These are phyloP conservation scores for Dunaliella primolecta DNA, from an alignment of 139 green algal species.

Conservation along the genomic window DNA sequence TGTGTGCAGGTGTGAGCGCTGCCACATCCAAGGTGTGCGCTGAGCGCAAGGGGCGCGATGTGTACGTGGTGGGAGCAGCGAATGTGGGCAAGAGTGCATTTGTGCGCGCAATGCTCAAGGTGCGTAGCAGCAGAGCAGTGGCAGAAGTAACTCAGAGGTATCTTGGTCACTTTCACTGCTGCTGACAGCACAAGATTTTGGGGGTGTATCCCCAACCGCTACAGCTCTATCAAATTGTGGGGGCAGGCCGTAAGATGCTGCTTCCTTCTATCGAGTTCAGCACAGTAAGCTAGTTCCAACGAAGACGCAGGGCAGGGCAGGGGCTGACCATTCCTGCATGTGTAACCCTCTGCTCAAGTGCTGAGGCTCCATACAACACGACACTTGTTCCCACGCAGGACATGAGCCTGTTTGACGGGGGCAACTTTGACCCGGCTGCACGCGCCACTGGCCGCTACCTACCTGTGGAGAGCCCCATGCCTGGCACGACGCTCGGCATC, in stretches of 20 bases:
- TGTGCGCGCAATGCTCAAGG: constrained; percentile 72
- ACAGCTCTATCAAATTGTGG: no score
- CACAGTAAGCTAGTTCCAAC: no score
- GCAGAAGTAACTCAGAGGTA: no score
- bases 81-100: constrained; percentile 98
- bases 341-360: no score
- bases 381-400: constrained; percentile 39
- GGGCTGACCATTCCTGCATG: no score
- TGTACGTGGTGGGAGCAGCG: constrained; percentile 91
- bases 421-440: constrained; percentile 57
- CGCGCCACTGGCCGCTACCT: constrained; percentile 43
- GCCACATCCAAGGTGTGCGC: constrained; percentile 54
- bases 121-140: constrained; percentile 59
- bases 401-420: constrained; percentile 53
- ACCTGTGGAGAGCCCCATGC: constrained; percentile 86
- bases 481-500: constrained; percentile 87
- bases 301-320: no score
- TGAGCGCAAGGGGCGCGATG: constrained; percentile 80
- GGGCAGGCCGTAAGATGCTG: no score
- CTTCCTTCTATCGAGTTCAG: no score
- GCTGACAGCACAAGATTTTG: neutral
- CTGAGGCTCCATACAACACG: no score
- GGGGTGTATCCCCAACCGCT: neutral
- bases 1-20: constrained; percentile 47
- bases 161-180: no score